phyloP scores from a whole-genome alignment of 2,329 filamentous ascomycete species.

The Colletotrichum chlorophyti region DNA sequence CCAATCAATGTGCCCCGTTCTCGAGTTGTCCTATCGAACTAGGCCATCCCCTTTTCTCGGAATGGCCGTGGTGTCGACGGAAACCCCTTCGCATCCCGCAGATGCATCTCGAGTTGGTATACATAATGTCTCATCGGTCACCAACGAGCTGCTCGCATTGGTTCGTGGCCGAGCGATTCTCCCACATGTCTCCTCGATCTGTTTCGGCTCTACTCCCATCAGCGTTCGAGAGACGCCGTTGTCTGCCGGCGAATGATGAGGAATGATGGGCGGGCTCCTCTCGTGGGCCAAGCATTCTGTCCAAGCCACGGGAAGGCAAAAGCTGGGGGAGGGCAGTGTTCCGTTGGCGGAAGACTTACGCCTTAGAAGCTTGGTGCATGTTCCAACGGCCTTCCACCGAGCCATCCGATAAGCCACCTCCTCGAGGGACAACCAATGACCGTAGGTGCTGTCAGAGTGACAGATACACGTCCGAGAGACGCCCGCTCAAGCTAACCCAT shows the following conservation, averaged over 20 bases:
- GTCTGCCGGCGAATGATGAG: neutral
- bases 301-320: conserved; percentile 12
- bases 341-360: conserved; percentile 10
- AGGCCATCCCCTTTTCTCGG: conserved; percentile 26
- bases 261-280: neutral
- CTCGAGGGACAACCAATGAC: conserved; percentile 17
- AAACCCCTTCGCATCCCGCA: too few relatives aligned
- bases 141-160: neutral
- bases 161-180: neutral
- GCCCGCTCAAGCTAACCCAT: conserved; percentile 18
- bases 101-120: conserved; percentile 2
- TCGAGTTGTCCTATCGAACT: conserved; percentile 14
- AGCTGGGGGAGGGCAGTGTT: conserved; percentile 24
- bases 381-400: conserved; percentile 29
- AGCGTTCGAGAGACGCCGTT: conserved; percentile 2
- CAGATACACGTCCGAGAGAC: conserved; percentile 16
- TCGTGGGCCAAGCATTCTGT: conserved; percentile 24
- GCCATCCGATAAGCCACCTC: conserved; percentile 26
- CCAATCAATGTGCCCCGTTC: conserved; percentile 16
- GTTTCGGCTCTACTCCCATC: neutral
- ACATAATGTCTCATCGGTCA: neutral
- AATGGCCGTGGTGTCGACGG: conserved; percentile 25
- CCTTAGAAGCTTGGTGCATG: conserved; percentile 29
- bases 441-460: conserved; percentile 24
- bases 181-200: conserved; percentile 8